Percentiles rank a stretch among this genome's conserved stretches.
Evolutionary conservation across 2,329 filamentous ascomycete genomes (phyloP).

Genomic region (Camptophora hylomeconis): DNA sequence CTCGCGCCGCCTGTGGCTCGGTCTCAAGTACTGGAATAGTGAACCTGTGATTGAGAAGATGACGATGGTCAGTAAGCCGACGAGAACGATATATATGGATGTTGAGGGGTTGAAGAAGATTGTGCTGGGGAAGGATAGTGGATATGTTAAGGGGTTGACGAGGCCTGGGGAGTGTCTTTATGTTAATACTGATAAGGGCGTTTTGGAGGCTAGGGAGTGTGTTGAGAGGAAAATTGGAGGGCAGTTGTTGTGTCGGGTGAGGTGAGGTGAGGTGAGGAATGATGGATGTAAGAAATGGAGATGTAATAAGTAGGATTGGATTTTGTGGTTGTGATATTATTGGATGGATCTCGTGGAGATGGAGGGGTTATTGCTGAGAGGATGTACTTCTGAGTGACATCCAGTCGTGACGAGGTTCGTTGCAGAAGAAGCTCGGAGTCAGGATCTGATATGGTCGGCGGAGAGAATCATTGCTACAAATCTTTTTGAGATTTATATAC

Average conservation of each 20-base stretch:
- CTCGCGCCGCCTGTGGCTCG: constrained; percentile 67
- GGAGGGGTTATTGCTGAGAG: no score
- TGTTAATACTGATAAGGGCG: constrained; percentile 60
- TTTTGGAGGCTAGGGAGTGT: constrained; percentile 73
- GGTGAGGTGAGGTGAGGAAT: constrained; percentile 6
- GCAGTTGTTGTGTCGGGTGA: constrained; percentile 58
- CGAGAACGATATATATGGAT: constrained; percentile 54
- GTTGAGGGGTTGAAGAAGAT: constrained; percentile 50
- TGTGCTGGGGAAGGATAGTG: constrained; percentile 52
- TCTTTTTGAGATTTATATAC: no score
- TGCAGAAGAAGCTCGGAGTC: no score
- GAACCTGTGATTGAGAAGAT: constrained; percentile 62
- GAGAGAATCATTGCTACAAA: no score
- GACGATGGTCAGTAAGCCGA: constrained; percentile 58
- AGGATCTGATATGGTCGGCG: no score
- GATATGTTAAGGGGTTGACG: constrained; percentile 58
- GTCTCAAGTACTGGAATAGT: constrained; percentile 79
- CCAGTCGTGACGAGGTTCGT: no score
- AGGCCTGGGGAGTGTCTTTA: constrained; percentile 73
- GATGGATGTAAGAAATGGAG: no score
- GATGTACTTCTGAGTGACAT: no score
- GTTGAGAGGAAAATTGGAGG: constrained; percentile 72
- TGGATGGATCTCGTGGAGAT: no score
- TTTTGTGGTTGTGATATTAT: no score
- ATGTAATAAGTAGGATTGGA: no score